Conservation (phyloP, 192 early-diverging fungal genomes). For the Thamnidium elegans region DNA sequence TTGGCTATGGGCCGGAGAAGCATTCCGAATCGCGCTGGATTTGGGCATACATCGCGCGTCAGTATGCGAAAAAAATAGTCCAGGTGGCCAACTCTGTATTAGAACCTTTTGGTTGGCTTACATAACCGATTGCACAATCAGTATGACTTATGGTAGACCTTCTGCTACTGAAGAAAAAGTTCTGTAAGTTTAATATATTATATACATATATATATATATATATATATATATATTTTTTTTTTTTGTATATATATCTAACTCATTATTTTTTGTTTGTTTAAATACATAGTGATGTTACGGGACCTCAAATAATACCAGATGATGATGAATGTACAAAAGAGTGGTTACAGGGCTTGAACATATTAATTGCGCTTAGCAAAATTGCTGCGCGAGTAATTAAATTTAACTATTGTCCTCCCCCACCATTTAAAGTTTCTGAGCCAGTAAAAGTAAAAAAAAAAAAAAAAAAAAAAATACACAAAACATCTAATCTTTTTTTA, state of each 20-base stretch:
- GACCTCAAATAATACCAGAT: conserved; percentile 10
- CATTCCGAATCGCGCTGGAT: conserved; percentile 71
- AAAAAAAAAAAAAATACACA: not conserved
- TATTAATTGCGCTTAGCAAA: conserved; percentile 39
- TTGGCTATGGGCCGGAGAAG: conserved; percentile 72
- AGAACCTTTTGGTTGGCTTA: conserved; percentile 73
- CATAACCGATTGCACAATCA: conserved; percentile 62
- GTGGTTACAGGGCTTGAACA: conserved; percentile 34
- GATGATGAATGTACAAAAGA: conserved; percentile 31
- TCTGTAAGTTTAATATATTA: conserved; percentile 21
- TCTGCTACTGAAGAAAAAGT: conserved; percentile 43
- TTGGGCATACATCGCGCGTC: conserved; percentile 66
- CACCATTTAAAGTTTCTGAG: not conserved
- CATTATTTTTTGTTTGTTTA: too few species aligned
- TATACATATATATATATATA: not conserved
- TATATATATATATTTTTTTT: not conserved
- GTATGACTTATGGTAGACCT: conserved; percentile 60
- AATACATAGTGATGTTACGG: conserved; percentile 14
- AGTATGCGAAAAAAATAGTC: not conserved
- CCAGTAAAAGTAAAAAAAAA: not conserved
- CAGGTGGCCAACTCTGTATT: conserved; percentile 46
- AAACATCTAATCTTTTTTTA: not conserved
- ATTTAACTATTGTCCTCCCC: conserved; percentile 38
- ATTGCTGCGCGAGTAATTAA: conserved; percentile 46
- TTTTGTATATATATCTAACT: not conserved